A percentile compares a stretch with the other conserved stretches of the same genome.
Evolutionary conservation across 2,329 filamentous ascomycete genomes (phyloP).

Genomic region (Xylaria sp.): DNA sequence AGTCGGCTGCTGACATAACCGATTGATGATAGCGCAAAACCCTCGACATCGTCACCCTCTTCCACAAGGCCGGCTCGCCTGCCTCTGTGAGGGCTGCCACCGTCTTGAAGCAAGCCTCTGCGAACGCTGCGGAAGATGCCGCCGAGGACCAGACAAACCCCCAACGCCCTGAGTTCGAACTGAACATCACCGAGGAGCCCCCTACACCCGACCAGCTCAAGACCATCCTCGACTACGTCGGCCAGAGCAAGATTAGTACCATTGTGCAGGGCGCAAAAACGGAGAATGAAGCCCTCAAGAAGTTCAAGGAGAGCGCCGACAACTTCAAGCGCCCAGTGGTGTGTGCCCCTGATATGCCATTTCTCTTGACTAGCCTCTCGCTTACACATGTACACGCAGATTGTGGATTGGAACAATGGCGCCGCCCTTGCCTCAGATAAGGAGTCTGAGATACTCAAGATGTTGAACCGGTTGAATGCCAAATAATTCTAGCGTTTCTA

Average conservation of each 20-base stretch:
- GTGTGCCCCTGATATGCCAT: constrained; percentile 45
- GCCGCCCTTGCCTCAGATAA: constrained; percentile 77
- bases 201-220: constrained; percentile 84
- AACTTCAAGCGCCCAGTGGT: constrained; percentile 80
- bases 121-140: constrained; percentile 68
- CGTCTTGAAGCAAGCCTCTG: constrained; percentile 80
- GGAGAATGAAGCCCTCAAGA: constrained; percentile 78
- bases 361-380: not conserved
- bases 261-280: constrained; percentile 77
- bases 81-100: constrained; percentile 75
- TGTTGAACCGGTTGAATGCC: constrained; percentile 65
- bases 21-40: constrained; percentile 66
- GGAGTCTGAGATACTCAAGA: constrained; percentile 86
- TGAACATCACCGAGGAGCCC: constrained; percentile 79
- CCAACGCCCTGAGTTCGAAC: constrained; percentile 73
- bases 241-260: constrained; percentile 60
- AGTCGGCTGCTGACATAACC: not conserved
- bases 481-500: constrained; percentile 22
- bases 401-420: constrained; percentile 94
- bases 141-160: constrained; percentile 71
- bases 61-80: constrained; percentile 80
- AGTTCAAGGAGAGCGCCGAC: constrained; percentile 71
- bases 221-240: constrained; percentile 84
- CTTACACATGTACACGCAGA: constrained; percentile 44
- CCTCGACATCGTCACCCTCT: constrained; percentile 92